These are phyloP conservation scores for Blastobotrys arbuscula DNA, from an alignment of 1,139 yeast species.

Conservation along the genomic window DNA sequence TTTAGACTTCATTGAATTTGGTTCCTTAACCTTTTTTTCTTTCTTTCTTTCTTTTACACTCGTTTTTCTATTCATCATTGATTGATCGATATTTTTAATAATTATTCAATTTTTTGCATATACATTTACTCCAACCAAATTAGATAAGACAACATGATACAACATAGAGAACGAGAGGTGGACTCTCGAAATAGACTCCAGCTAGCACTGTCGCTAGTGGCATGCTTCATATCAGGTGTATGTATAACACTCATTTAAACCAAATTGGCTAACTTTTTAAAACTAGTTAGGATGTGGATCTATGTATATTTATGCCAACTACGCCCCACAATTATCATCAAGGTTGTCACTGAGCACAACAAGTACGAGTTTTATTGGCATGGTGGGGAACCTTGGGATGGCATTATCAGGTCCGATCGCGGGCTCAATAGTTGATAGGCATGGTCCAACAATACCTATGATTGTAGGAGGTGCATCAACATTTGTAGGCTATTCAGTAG, in stretches of 20 bases:
- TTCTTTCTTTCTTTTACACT: not conserved
- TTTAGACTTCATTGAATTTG: too few relatives aligned
- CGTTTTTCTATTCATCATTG: not conserved
- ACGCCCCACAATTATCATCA: conserved; percentile 58
- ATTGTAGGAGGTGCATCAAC: conserved; percentile 29
- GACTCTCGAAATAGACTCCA: not conserved
- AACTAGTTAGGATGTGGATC: conserved; percentile 49
- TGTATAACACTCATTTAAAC: too few relatives aligned
- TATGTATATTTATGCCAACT: conserved; percentile 56
- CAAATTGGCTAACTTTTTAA: too few relatives aligned
- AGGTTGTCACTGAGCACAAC: conserved; percentile 49
- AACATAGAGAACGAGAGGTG: not conserved
- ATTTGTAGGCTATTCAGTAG: conserved; percentile 30
- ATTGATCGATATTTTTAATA: not conserved
- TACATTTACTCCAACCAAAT: not conserved
- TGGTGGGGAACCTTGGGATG: conserved; percentile 55
- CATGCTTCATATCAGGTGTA: conserved; percentile 15
- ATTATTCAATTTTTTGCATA: not conserved
- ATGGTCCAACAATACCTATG: conserved; percentile 45
- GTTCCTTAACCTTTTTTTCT: not conserved
- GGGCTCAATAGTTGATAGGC: conserved; percentile 52
- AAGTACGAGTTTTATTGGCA: conserved; percentile 51
- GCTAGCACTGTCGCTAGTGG: conserved; percentile 9
- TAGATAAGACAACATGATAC: not conserved
- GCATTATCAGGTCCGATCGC: conserved; percentile 58